phyloP scores from a whole-genome alignment of 1,139 yeast species.

The Starmera stellimalicola region DNA sequence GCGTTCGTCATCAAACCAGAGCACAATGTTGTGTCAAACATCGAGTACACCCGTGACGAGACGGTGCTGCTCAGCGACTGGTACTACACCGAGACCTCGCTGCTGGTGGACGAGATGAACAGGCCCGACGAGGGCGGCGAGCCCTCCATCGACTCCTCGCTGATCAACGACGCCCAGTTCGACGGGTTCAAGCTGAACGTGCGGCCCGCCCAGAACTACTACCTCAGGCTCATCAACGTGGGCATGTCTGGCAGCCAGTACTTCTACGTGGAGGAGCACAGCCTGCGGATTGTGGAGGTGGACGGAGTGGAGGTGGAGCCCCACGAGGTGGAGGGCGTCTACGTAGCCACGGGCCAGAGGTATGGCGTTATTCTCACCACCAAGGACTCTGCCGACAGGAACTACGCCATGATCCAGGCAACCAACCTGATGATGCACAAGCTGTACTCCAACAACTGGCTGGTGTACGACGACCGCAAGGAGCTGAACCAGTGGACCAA shows the following conservation, averaged over 20 bases:
- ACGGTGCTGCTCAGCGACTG: conserved; percentile 38
- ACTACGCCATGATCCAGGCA: conserved; percentile 27
- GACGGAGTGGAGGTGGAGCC: conserved; percentile 68
- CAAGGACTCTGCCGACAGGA: conserved; percentile 19
- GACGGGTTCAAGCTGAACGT: conserved; percentile 33
- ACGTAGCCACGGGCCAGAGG: conserved; percentile 69
- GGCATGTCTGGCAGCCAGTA: conserved; percentile 50
- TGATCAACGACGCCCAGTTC: conserved; percentile 40
- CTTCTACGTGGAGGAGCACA: conserved; percentile 43
- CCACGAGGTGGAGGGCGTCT: conserved; percentile 42
- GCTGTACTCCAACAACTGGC: conserved; percentile 28
- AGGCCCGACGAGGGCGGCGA: conserved; percentile 41
- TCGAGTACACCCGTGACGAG: conserved; percentile 42
- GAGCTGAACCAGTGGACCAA: conserved; percentile 35
- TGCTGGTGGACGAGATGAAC: conserved; percentile 28
- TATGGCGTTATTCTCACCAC: conserved; percentile 48
- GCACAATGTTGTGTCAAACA: conserved; percentile 20
- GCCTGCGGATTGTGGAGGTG: conserved; percentile 50
- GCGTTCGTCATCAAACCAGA: conserved; percentile 37
- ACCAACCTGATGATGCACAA: conserved; percentile 28
- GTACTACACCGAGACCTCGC: conserved; percentile 34
- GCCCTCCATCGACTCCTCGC: conserved; percentile 40
- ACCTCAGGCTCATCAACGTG: conserved; percentile 40
- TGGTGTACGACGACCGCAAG: conserved; percentile 34
- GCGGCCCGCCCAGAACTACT: conserved; percentile 38